Conservation (phyloP, 495 filamentous ascomycete species). For the Podospora didyma region DNA sequence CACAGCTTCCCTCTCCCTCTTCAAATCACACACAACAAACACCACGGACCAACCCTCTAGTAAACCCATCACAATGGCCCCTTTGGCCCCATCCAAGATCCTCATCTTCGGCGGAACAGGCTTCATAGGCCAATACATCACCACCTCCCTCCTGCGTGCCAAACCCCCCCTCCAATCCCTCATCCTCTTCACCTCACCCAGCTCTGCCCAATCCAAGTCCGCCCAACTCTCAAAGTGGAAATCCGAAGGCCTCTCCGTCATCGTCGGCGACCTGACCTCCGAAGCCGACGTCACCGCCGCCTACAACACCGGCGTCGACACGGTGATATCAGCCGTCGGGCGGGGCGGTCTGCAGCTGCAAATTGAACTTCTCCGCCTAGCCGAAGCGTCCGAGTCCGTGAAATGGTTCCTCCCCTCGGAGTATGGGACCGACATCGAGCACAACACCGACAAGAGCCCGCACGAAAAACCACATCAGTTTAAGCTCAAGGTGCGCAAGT, state of each 20-base stretch:
- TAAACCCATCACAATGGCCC: slow-evolving; percentile 18
- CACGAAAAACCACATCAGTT: slow-evolving; percentile 64
- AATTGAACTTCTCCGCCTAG: slow-evolving; percentile 55
- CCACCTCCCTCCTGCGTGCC: slow-evolving; percentile 50
- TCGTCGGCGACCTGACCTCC: slow-evolving; percentile 57
- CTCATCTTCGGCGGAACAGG: slow-evolving; percentile 71
- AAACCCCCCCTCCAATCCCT: slow-evolving; percentile 49
- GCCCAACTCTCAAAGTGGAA: slow-evolving; percentile 45
- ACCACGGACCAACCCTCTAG: background rate
- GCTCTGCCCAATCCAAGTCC: slow-evolving; percentile 46
- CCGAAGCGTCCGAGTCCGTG: slow-evolving; percentile 50
- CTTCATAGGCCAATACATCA: slow-evolving; percentile 62
- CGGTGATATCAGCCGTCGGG: slow-evolving; percentile 61
- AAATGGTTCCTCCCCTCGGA: slow-evolving; percentile 69
- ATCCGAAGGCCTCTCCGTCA: slow-evolving; percentile 48
- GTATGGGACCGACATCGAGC: slow-evolving; percentile 72
- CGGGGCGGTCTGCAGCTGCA: slow-evolving; percentile 55
- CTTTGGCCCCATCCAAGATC: slow-evolving; percentile 44
- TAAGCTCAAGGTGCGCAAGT: slow-evolving; percentile 62
- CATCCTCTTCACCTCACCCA: slow-evolving; percentile 59
- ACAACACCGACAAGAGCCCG: slow-evolving; percentile 50
- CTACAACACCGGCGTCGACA: slow-evolving; percentile 59
- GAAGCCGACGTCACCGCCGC: slow-evolving; percentile 49
- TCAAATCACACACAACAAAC: too few species aligned
- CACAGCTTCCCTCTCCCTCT: too few species aligned